These are phyloP conservation scores for Lyophyllum decastes DNA, from an alignment of 768 basidiomycete species.

Conservation along the genomic window DNA sequence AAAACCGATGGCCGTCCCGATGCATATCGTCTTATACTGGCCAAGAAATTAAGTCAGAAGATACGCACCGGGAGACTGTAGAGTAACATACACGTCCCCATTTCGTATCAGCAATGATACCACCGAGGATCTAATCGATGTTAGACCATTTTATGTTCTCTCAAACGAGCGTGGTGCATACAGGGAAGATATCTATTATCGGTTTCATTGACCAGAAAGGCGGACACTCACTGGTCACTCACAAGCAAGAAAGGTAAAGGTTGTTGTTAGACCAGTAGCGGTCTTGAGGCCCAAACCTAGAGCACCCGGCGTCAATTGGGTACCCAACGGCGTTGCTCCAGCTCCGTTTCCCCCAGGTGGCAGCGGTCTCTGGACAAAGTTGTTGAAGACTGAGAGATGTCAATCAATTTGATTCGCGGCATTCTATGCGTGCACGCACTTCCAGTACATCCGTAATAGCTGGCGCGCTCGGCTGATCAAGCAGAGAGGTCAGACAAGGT, in stretches of 20 bases:
- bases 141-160: neutral
- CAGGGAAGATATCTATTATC: slow-evolving; percentile 7
- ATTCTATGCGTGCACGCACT: neutral
- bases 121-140: slow-evolving; percentile 29
- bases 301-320: slow-evolving; percentile 25
- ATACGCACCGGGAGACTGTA: neutral
- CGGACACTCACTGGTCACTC: neutral
- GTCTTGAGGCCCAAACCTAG: slow-evolving; percentile 27
- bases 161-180: neutral
- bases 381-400: slow-evolving; percentile 20
- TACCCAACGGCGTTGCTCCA: slow-evolving; percentile 26
- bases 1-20: slow-evolving; percentile 25
- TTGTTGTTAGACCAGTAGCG: slow-evolving; percentile 25
- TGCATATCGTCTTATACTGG: slow-evolving; percentile 38
- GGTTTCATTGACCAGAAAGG: slow-evolving; percentile 5
- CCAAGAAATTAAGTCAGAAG: neutral
- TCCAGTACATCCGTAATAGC: slow-evolving; percentile 18
- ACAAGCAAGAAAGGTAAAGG: slow-evolving; percentile 28
- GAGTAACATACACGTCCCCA: slow-evolving; percentile 29
- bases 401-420: neutral
- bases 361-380: slow-evolving; percentile 29
- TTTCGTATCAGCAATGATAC: slow-evolving; percentile 38
- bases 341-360: slow-evolving; percentile 28
- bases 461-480: slow-evolving; percentile 16
- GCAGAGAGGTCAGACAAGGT: neutral